Base-by-base conservation (phyloP, 306 rosid species). In the Vicia sativa region DNA sequence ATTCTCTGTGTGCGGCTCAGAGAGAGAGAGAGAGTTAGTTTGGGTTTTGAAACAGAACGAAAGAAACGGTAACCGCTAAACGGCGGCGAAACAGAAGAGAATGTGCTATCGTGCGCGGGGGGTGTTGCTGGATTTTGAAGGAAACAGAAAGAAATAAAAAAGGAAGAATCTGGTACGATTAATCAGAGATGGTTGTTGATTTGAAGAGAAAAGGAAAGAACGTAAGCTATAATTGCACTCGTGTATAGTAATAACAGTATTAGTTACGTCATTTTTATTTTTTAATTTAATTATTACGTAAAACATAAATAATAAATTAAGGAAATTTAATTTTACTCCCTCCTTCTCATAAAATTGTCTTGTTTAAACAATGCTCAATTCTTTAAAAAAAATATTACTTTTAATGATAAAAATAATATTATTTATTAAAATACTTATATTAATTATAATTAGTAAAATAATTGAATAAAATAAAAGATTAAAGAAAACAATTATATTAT, bases 151-250 rank as follows among this genome's bases (percentile, higher is more conserved):
- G 4, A 23, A 1, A 25, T 21, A 21, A 21, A 21, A 21, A 21
- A 21, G 54, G 8, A 9, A 53, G 59, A 23, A 53, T 53, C 10
- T 6, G 16, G 59, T 53, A 53, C 35, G 59, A 52, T 52, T 2
- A 52, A 52, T 46, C 11, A 44, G 50, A 8, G 55, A 49, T 18
- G 55, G 55, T 18, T 49, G 55, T 49, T 49, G 55, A 11, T 49
- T 49, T 49, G 55, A 11, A 11, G 28, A 19, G 21, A 18, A 9
- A 49, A 18, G 11, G 28, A 49, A 48, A 21, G 54, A 48, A 48
- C 25, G 2, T 15, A 15, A 44, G 49, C 11, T 7, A 15, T 48
- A 48, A 48, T 48, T 21, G 25, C 25, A 16, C 25, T 7, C 11
- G 54, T 48, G 25, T 16, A 7, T 7, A n/a, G n/a, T 2, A 49